Base-by-base conservation (phyloP, 176 grass and related monocot genomes). In the Musa itinerans region DNA sequence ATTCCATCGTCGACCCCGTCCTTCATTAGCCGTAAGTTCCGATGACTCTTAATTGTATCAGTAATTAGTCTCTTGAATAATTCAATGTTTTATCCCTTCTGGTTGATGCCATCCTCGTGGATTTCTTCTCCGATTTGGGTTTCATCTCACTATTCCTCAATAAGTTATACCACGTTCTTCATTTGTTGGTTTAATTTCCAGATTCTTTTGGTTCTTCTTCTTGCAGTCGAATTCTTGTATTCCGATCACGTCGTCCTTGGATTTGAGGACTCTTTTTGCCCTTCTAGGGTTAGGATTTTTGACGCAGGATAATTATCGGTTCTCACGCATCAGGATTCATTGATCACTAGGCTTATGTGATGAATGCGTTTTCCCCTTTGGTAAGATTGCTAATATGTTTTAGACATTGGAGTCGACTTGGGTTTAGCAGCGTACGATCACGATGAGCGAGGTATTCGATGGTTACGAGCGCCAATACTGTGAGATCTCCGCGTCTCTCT, bases 381-480 rank as follows among this genome's bases (percentile, higher is more conserved):
- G 57, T 61, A 61, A 19, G 57, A 61, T 61, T 16, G 16, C 55
- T n/a, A 43, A 43, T 43, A 5, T 61, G 8, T 17, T 21, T 17
- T 13, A n/a, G 57, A 61, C 17, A n/a, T 61, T 61, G 2, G 57
- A 19, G 8, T 61, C 15, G 19, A 4, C 17, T 61, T 61, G 16
- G 13, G 57, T n/a, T 61, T 65, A 27, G 21, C 21, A 24, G 63
- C 22, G 63, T 3, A 27, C 10, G 22, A 25, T 65, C 63, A 65
- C 10, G 78, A 96, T 96, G 86, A 96, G 92, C 70, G 92, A 96
- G 82, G 92, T 96, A 48, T 89, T 96, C 58, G 89, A 96, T 81
- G 86, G 92, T 65, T 96, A 96, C 84, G 89, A 96, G 84, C 82
- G 92, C 56, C 89, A 96, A 82, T 92, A 89, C 89, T 89, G 89